Evolutionary conservation across 768 basidiomycete genomes (phyloP).

Genomic region (Leccinellum rugosiceps): DNA sequence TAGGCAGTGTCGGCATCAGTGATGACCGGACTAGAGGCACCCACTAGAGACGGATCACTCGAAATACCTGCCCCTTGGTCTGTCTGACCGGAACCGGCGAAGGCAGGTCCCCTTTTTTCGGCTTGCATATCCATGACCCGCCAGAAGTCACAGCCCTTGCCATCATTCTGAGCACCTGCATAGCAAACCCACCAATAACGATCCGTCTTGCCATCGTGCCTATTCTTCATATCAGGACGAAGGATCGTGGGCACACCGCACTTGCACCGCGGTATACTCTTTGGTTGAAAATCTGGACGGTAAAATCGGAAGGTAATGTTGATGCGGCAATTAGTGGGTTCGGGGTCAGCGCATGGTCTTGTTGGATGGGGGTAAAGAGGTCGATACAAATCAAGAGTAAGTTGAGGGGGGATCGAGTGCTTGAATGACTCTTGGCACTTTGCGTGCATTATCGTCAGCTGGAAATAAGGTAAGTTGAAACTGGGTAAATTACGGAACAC

Average conservation of each 20-base stretch:
- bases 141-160: conserved; percentile 78
- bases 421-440: conserved; percentile 82
- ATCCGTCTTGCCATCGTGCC: conserved; percentile 49
- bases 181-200: conserved; percentile 78
- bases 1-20: background rate
- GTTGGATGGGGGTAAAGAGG: conserved; percentile 47
- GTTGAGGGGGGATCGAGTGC: conserved; percentile 72
- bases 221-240: conserved; percentile 76
- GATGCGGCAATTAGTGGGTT: conserved; percentile 66
- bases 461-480: background rate
- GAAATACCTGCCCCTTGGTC: background rate
- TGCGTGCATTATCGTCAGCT: conserved; percentile 88
- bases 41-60: background rate
- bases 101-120: conserved; percentile 60
- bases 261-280: conserved; percentile 65
- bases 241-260: conserved; percentile 71
- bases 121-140: conserved; percentile 64
- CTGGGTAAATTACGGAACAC: background rate
- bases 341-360: conserved; percentile 20
- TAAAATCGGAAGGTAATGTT: conserved; percentile 88
- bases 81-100: conserved; percentile 18
- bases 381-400: conserved; percentile 65
- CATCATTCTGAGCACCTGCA: conserved; percentile 78
- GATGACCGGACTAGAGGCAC: background rate
- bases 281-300: conserved; percentile 73